A percentile compares a stretch with the other conserved stretches of the same genome.
Evolutionary conservation across 495 filamentous ascomycete genomes (phyloP).

Genomic region (Podospora sp.): DNA sequence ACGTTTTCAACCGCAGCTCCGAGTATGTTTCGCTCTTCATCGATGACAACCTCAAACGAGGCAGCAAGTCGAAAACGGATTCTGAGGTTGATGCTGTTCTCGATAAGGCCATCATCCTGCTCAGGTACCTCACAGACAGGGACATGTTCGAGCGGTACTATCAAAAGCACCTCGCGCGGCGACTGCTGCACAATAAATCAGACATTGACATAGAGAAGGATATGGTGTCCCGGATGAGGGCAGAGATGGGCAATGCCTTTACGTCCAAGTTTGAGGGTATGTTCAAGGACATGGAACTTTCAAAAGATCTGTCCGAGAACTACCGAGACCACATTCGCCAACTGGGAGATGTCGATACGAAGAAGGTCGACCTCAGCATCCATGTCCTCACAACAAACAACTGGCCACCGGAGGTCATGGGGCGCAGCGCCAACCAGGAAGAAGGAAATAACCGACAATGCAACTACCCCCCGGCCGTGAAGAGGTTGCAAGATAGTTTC

Average conservation of each 20-base stretch:
- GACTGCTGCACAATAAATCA: conserved; percentile 82
- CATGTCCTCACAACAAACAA: conserved; percentile 88
- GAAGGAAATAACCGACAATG: conserved; percentile 59
- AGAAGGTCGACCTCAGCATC: conserved; percentile 75
- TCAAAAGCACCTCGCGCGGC: conserved; percentile 90
- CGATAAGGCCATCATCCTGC: conserved; percentile 84
- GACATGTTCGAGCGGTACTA: conserved; percentile 98
- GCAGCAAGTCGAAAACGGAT: conserved; percentile 90
- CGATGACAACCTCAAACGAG: conserved; percentile 93
- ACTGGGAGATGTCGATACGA: conserved; percentile 65
- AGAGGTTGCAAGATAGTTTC: conserved; percentile 79
- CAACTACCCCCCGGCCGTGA: conserved; percentile 75
- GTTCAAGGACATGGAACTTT: conserved; percentile 96
- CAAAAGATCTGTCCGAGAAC: conserved; percentile 75
- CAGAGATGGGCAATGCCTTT: conserved; percentile 92
- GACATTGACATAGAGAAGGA: conserved; percentile 87
- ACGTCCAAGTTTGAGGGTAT: conserved; percentile 92
- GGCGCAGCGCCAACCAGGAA: conserved; percentile 40
- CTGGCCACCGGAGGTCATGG: conserved; percentile 90
- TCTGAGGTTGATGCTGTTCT: conserved; percentile 82
- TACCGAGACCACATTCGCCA: conserved; percentile 71
- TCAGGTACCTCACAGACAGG: conserved; percentile 87
- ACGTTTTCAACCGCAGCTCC: conserved; percentile 75
- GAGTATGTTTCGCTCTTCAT: conserved; percentile 97
- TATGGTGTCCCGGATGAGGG: conserved; percentile 95